phyloP scores from a whole-genome alignment of 495 filamentous ascomycete species.

The Tuber calosporum region DNA sequence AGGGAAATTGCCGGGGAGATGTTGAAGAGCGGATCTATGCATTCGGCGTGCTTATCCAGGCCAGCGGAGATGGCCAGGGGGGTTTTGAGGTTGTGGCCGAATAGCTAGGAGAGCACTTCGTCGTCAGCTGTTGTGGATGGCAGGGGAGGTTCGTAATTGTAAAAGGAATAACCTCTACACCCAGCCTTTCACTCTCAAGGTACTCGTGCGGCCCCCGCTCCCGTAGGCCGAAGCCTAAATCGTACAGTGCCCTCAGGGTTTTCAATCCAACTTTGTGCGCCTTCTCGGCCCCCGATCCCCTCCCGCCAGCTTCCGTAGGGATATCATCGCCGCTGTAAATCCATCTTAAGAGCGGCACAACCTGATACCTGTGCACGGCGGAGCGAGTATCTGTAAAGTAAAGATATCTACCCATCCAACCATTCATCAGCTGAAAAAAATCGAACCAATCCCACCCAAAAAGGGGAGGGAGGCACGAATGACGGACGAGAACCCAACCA shows the following conservation, averaged over 20 bases:
- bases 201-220: conserved; percentile 58
- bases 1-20: conserved; percentile 61
- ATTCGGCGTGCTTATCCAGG: conserved; percentile 86
- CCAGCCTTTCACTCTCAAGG: conserved; percentile 23
- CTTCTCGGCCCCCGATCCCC: conserved; percentile 72
- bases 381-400: conserved; percentile 89
- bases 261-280: conserved; percentile 73
- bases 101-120: conserved; percentile 52
- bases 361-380: conserved; percentile 70
- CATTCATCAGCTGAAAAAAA: conserved; percentile 36
- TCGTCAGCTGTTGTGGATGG: conserved; percentile 38
- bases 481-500: conserved; percentile 17
- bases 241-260: conserved; percentile 60
- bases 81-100: conserved; percentile 69
- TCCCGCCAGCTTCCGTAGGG: conserved; percentile 18
- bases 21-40: conserved; percentile 72
- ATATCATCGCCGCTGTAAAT: conserved; percentile 47
- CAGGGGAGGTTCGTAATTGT: conserved; percentile 17
- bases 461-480: not conserved
- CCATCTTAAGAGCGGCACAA: conserved; percentile 63
- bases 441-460: not conserved
- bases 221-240: conserved; percentile 61
- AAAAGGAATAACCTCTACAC: conserved; percentile 19
- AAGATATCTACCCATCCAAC: conserved; percentile 17
- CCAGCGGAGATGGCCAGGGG: conserved; percentile 89